Percentiles rank a stretch among this genome's conserved stretches.
Conservation (phyloP, 192 early-diverging fungal species). For the Coemansia sp. region DNA sequence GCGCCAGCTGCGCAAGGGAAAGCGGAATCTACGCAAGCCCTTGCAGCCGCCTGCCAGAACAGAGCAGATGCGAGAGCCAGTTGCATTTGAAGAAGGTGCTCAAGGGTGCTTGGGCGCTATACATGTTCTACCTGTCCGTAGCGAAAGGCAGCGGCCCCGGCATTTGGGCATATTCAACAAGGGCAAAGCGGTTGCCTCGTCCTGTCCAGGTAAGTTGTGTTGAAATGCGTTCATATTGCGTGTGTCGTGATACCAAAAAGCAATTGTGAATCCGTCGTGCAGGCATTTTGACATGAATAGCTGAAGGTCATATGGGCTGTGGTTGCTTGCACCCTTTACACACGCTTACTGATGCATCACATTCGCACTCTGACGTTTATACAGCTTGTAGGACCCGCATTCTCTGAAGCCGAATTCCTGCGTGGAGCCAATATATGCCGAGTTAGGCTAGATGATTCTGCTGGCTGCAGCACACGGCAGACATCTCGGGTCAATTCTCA, state of each 20-base stretch:
- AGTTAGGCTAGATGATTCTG: conserved; percentile 17
- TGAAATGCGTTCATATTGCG: not conserved
- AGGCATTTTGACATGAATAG: too few species aligned
- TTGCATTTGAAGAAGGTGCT: not conserved
- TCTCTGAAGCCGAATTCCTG: conserved; percentile 43
- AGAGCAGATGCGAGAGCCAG: conserved; percentile 8
- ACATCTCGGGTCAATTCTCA: not conserved
- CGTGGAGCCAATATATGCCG: conserved; percentile 36
- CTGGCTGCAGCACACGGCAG: conserved; percentile 13
- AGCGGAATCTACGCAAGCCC: conserved; percentile 27
- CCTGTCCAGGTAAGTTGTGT: conserved; percentile 28
- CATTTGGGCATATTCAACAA: conserved; percentile 48
- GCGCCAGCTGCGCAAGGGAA: conserved; percentile 15
- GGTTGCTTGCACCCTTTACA: not conserved
- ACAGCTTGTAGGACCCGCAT: conserved; percentile 33
- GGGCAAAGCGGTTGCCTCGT: conserved; percentile 49
- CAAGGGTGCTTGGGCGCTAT: conserved; percentile 22
- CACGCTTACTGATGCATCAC: conserved; percentile 7
- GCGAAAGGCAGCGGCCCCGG: conserved; percentile 8
- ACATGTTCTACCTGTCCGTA: conserved; percentile 10
- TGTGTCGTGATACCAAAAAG: not conserved
- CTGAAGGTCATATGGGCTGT: conserved; percentile 3
- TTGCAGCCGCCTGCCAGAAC: conserved; percentile 15
- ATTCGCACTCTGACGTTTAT: not conserved
- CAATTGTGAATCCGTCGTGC: not conserved